A percentile compares a stretch with the other conserved stretches of the same genome.
Conservation (phyloP, 75 land plant species). For the Pinus albicaulis region DNA sequence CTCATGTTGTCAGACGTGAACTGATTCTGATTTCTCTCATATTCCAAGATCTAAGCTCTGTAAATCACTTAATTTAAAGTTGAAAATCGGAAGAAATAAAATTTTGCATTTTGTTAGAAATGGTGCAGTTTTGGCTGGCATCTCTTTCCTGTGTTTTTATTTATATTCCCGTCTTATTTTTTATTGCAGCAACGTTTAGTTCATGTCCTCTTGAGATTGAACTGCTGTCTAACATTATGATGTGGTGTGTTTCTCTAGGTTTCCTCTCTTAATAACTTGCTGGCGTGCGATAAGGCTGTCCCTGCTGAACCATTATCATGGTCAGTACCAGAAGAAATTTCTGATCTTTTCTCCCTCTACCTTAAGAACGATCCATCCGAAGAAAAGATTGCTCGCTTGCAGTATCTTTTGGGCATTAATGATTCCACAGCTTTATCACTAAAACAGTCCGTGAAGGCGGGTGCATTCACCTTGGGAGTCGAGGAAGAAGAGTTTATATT, state of each 20-base stretch:
- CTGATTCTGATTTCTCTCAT: no score
- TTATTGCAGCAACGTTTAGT: background rate
- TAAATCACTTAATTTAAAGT: background rate
- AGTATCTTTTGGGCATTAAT: slow-evolving; percentile 72
- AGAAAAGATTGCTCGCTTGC: slow-evolving; percentile 67
- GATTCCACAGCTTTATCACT: slow-evolving; percentile 54
- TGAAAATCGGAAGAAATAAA: background rate
- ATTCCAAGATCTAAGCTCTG: background rate
- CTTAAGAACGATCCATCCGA: slow-evolving; percentile 52
- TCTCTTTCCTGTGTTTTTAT: background rate
- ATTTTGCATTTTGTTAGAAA: background rate
- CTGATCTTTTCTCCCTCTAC: slow-evolving; percentile 71
- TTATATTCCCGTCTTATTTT: background rate
- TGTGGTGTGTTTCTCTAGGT: slow-evolving; percentile 40
- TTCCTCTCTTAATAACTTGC: slow-evolving; percentile 71
- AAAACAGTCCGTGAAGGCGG: slow-evolving; percentile 29
- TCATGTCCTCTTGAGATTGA: background rate
- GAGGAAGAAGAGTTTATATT: slow-evolving; percentile 68
- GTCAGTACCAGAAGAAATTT: slow-evolving; percentile 79
- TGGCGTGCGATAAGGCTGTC: slow-evolving; percentile 91
- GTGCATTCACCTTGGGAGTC: slow-evolving; percentile 26
- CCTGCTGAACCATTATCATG: slow-evolving; percentile 69
- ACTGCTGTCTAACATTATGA: background rate
- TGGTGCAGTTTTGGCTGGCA: background rate
- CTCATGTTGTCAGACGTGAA: no score